Percentiles rank a stretch among this genome's conserved stretches.
Conservation (phyloP, 441 rosid genomes). For the Brassica hybrid region DNA sequence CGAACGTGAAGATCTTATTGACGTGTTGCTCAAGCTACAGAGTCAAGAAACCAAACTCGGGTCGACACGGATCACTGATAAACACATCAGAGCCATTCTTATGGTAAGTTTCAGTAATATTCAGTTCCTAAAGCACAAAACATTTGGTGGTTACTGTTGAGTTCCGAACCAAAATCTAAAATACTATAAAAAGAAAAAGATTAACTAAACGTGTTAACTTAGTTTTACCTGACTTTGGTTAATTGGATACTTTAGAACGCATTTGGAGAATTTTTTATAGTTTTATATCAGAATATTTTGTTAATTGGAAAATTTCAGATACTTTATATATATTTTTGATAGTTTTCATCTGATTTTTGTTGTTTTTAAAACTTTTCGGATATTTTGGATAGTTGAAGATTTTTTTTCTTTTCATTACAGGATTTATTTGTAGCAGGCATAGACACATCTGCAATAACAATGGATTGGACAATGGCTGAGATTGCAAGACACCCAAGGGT, state of each 20-base stretch:
- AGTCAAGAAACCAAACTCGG: constrained; percentile 45
- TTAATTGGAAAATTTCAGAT: background rate
- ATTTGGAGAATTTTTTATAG: too few species aligned
- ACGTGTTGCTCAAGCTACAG: constrained; percentile 53
- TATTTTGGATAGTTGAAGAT: background rate
- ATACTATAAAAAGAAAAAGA: too few species aligned
- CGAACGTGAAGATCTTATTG: constrained; percentile 59
- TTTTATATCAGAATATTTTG: too few species aligned
- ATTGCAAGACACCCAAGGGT: constrained; percentile 49
- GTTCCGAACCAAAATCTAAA: too few species aligned
- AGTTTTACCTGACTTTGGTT: too few species aligned
- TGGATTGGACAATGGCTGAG: constrained; percentile 62
- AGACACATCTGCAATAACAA: constrained; percentile 43
- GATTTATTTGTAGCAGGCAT: constrained; percentile 49
- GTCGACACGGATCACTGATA: constrained; percentile 40
- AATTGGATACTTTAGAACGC: too few species aligned
- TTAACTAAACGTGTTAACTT: too few species aligned
- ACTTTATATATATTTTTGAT: background rate
- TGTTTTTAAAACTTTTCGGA: too few species aligned
- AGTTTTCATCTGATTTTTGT: background rate
- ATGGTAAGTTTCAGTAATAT: constrained; percentile 43
- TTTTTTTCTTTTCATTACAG: constrained; percentile 23
- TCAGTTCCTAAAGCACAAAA: background rate
- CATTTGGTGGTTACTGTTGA: too few species aligned
- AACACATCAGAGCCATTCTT: constrained; percentile 56